Conservation (phyloP, 192 early-diverging fungal species). For the Nowakowskiella sp. region DNA sequence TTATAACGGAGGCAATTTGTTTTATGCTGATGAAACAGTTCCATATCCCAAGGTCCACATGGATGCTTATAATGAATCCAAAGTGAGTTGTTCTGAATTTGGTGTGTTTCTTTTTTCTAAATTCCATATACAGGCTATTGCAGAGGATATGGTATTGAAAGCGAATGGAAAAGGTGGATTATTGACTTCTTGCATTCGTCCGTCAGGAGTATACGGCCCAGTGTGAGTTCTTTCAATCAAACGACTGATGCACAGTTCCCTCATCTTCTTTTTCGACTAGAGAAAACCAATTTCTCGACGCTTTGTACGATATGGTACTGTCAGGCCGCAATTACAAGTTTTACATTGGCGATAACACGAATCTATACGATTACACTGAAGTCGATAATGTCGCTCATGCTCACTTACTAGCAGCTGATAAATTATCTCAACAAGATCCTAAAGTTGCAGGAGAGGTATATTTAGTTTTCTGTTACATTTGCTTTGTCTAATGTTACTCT, state of each 20-base stretch:
- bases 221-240: constrained; percentile 36
- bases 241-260: no score
- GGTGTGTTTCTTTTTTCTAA: constrained; percentile 1
- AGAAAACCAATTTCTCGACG: constrained; percentile 29
- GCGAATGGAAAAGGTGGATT: constrained; percentile 59
- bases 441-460: constrained; percentile 36
- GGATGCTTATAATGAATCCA: constrained; percentile 92
- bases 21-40: constrained; percentile 70
- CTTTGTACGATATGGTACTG: constrained; percentile 24
- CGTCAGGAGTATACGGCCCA: constrained; percentile 90
- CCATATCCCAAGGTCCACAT: constrained; percentile 68
- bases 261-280: constrained; percentile 4
- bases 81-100: constrained; percentile 35
- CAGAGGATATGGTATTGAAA: constrained; percentile 68
- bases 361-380: constrained; percentile 85
- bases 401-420: constrained; percentile 78
- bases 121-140: constrained; percentile 31
- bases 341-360: constrained; percentile 78
- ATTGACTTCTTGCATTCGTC: constrained; percentile 70
- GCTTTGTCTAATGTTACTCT: constrained; percentile 12
- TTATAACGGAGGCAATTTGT: constrained; percentile 62
- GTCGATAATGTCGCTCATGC: constrained; percentile 81
- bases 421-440: constrained; percentile 36
- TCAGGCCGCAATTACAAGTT: constrained; percentile 37
- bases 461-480: constrained; percentile 2